phyloP scores from a whole-genome alignment of 2,329 filamentous ascomycete genomes.

The Pseudodiploospora longispora region DNA sequence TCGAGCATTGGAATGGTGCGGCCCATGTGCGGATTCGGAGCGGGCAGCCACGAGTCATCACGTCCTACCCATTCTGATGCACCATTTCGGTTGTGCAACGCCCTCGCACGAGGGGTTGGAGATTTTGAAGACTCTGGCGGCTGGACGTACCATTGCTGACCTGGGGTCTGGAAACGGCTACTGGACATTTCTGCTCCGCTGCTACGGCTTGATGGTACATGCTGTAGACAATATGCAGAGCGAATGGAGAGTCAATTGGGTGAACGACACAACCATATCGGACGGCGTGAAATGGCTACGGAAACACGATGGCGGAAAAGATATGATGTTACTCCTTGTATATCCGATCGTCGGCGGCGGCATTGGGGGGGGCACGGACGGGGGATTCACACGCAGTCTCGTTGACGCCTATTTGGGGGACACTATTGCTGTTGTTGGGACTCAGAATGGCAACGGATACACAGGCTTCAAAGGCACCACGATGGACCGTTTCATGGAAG shows the following conservation, averaged over 20 bases:
- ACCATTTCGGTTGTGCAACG: constrained; percentile 68
- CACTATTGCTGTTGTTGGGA: constrained; percentile 63
- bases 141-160: constrained; percentile 50
- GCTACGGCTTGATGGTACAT: constrained; percentile 44
- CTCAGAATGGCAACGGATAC: constrained; percentile 67
- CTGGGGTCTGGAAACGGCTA: constrained; percentile 67
- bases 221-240: constrained; percentile 62
- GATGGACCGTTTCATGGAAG: constrained; percentile 59
- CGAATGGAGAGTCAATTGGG: constrained; percentile 61
- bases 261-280: constrained; percentile 53
- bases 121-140: constrained; percentile 49
- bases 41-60: constrained; percentile 54
- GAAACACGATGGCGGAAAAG: constrained; percentile 38
- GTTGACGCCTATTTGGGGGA: constrained; percentile 54
- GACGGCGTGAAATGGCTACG: constrained; percentile 55
- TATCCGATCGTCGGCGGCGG: constrained; percentile 62
- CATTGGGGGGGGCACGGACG: constrained; percentile 55
- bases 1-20: constrained; percentile 56
- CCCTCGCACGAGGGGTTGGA: constrained; percentile 59
- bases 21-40: constrained; percentile 45
- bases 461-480: constrained; percentile 58
- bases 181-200: constrained; percentile 64
- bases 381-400: constrained; percentile 55
- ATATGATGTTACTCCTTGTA: constrained; percentile 58
- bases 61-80: constrained; percentile 64